phyloP scores from a whole-genome alignment of 2,329 filamentous ascomycete genomes.

The Aspergillus caelatus region DNA sequence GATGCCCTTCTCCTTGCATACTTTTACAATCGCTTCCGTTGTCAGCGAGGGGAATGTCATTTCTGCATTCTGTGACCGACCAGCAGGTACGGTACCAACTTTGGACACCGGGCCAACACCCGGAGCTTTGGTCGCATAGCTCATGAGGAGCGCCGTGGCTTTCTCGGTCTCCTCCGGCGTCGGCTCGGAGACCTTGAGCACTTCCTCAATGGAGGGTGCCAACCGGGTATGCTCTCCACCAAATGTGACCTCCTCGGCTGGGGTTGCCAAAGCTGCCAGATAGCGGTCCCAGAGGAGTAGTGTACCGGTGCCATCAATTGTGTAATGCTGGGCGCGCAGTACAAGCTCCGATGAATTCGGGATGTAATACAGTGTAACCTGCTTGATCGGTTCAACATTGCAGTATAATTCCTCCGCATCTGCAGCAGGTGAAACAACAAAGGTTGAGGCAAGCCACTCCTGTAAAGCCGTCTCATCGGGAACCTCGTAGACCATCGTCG shows the following conservation, averaged over 20 bases:
- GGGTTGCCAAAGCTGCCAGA: not conserved
- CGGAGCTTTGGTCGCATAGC: not conserved
- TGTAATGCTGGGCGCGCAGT: conserved; percentile 5
- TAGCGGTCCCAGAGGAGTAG: not conserved
- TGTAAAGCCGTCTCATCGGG: not conserved
- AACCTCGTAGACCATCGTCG: conserved; percentile 2
- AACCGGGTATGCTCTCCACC: not conserved
- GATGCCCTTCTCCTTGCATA: not conserved
- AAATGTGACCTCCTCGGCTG: not conserved
- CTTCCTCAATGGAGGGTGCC: not conserved
- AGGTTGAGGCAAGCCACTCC: conserved; percentile 3
- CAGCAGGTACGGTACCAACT: not conserved
- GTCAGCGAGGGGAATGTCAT: not conserved
- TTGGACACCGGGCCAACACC: not conserved
- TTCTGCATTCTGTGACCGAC: not conserved
- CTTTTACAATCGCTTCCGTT: not conserved
- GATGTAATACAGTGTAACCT: conserved; percentile 13
- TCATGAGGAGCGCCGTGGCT: not conserved
- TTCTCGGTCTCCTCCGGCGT: not conserved
- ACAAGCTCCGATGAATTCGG: conserved; percentile 10
- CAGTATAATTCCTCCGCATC: not conserved
- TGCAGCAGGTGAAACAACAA: conserved; percentile 9
- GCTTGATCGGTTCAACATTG: not conserved
- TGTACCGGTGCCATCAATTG: conserved; percentile 1
- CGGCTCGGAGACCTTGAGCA: not conserved